These are phyloP conservation scores for Pichia occidentalis DNA, from an alignment of 805 yeast genomes.

Conservation along the genomic window DNA sequence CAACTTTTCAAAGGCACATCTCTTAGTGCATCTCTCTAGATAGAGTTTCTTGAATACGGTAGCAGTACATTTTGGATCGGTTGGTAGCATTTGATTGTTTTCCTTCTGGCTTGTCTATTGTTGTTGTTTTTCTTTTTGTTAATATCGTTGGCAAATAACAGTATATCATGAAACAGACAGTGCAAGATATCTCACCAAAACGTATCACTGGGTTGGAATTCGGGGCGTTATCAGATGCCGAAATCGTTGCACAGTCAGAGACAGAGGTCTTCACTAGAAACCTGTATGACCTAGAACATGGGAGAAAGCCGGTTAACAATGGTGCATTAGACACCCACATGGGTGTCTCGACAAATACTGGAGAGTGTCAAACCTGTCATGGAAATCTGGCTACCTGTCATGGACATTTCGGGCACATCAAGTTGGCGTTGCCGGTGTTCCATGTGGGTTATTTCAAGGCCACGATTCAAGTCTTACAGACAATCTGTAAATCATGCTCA, in stretches of 20 bases:
- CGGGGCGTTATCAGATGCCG: constrained; percentile 87
- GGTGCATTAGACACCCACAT: constrained; percentile 90
- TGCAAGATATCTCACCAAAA: constrained; percentile 80
- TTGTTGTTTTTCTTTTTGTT: too few species aligned
- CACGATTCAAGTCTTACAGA: constrained; percentile 79
- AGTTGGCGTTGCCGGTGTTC: constrained; percentile 90
- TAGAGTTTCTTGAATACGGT: too few species aligned
- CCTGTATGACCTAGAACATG: constrained; percentile 83
- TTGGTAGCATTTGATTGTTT: too few species aligned
- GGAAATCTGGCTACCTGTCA: constrained; percentile 92
- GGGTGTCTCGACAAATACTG: constrained; percentile 89
- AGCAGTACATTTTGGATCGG: too few species aligned
- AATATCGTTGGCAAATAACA: neutral
- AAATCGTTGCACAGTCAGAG: constrained; percentile 88
- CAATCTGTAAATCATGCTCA: constrained; percentile 87
- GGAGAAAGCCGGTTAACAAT: constrained; percentile 68
- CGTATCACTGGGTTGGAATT: constrained; percentile 85
- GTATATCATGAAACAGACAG: constrained; percentile 33
- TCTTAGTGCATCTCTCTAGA: too few species aligned
- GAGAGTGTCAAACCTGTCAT: constrained; percentile 85
- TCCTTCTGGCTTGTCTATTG: too few species aligned
- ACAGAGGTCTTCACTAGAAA: constrained; percentile 91
- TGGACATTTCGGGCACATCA: constrained; percentile 96
- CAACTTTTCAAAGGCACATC: too few species aligned
- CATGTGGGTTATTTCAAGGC: constrained; percentile 97